Conservation (phyloP, 2,329 filamentous ascomycete genomes). For the Fusarium foetens region DNA sequence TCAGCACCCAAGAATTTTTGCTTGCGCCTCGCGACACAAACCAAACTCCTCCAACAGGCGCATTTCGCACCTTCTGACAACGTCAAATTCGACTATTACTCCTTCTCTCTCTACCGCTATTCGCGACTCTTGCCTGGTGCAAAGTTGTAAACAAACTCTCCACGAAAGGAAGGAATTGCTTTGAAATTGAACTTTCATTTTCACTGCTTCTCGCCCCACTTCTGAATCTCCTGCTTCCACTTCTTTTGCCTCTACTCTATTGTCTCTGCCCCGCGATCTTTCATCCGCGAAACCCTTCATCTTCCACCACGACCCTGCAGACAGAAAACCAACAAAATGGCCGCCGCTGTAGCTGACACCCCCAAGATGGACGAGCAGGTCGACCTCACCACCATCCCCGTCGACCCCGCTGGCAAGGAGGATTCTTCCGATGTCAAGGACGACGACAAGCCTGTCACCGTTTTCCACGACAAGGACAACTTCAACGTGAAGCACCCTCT, state of each 20-base stretch:
- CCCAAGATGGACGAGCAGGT: constrained; percentile 64
- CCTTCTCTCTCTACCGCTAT: background rate
- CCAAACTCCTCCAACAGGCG: constrained; percentile 29
- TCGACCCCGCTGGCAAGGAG: constrained; percentile 70
- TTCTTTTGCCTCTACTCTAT: constrained; percentile 33
- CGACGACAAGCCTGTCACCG: constrained; percentile 78
- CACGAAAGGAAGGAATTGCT: constrained; percentile 43
- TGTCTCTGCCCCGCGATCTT: constrained; percentile 47
- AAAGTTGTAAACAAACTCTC: constrained; percentile 45
- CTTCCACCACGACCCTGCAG: constrained; percentile 20
- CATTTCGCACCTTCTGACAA: constrained; percentile 37
- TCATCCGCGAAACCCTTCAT: constrained; percentile 25
- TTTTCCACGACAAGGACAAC: constrained; percentile 98
- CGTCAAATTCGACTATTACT: constrained; percentile 30
- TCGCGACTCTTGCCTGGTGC: constrained; percentile 53
- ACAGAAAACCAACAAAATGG: constrained; percentile 47
- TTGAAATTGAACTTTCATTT: constrained; percentile 35
- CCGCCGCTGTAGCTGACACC: constrained; percentile 48
- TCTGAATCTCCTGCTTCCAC: constrained; percentile 35
- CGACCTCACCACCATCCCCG: constrained; percentile 74
- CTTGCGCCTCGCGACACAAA: constrained; percentile 38
- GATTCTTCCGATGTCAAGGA: constrained; percentile 61
- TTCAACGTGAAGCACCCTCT: constrained; percentile 99
- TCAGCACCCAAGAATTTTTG: constrained; percentile 44
- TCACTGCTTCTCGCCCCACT: constrained; percentile 32